A percentile compares a stretch with the other conserved stretches of the same genome.
Evolutionary conservation across 352 stramenopile species (phyloP).

Genomic region (Phytophthora foliorum): DNA sequence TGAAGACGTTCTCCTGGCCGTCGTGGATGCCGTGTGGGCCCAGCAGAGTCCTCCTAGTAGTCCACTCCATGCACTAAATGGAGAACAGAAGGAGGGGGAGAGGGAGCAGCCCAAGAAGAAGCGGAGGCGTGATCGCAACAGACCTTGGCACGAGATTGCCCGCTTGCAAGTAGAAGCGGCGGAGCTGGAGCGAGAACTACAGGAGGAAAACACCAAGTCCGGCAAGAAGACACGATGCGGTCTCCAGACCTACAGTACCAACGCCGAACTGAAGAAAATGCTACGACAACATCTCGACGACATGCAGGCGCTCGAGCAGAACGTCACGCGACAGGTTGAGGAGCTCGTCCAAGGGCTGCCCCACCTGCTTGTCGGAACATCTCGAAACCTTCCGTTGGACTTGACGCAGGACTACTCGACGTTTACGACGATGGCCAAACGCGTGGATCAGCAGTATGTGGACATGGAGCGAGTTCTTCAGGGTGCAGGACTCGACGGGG

Average conservation of each 20-base stretch:
- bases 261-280: constrained; percentile 3
- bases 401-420: not conserved
- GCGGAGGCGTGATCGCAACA: constrained; percentile 4
- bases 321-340: not conserved
- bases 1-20: not conserved
- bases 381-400: constrained; percentile 13
- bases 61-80: not conserved
- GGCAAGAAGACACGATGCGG: not conserved
- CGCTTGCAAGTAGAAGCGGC: constrained; percentile 4
- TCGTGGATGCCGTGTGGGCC: not conserved
- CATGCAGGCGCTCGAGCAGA: constrained; percentile 1
- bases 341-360: constrained; percentile 7
- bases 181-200: constrained; percentile 6
- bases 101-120: constrained; percentile 7
- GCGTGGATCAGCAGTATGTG: constrained; percentile 17
- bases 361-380: not conserved
- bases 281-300: constrained; percentile 2
- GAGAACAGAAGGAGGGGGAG: not conserved
- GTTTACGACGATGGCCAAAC: not conserved
- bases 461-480: constrained; percentile 9
- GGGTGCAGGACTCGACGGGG: constrained; percentile 4
- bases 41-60: not conserved
- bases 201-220: not conserved
- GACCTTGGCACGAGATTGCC: constrained; percentile 4
- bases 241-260: not conserved